Evolutionary conservation across 2,329 filamentous ascomycete species (phyloP), one percentile per base, ranked within the genome.

Genomic region (Chalaropsis ovoidea): DNA sequence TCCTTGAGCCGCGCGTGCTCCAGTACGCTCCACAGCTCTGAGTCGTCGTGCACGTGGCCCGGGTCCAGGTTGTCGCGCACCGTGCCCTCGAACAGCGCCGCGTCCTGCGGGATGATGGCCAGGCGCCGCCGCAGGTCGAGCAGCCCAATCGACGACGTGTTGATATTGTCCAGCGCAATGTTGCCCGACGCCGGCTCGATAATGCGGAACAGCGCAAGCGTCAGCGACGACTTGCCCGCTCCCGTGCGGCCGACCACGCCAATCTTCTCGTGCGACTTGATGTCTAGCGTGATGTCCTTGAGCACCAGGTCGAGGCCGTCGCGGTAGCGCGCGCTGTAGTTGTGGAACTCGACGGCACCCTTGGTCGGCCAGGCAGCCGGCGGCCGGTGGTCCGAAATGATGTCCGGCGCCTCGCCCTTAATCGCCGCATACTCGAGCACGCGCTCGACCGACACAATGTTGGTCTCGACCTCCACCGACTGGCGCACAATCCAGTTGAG

Each of bases 391-490:
- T 90, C 88, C 72, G 89, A 88, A 71, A 97, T 88, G 70, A 97
- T 90, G 74, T 99, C 94, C 7, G 92, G 90, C 62, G 94, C 93
- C 78, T 99, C 94, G 75, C 88, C 94, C 31, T 93, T 92, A 69
- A 99, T 82, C 62, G 84, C 82, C 67, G 93, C 90, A 77, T 99
- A 99, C 76, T 99, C 95, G 62, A 99, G 85, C 61, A 99, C 92
- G 72, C 94, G 88, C 81, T 99, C 94, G 45, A 99, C 94, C 10
- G 93, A 96, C 58, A 99, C 93, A 72, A 99, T 99, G 76, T 99
- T 99, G n/a, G 93, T 97, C 80, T 99, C 95, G n/a, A 99, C 94
- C 76, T 99, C 95, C 42, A 99, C 94, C 0, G 92, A 96, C 77
- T 99, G 94, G 67, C 95, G 86, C 63, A 99, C 94, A 72, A 99